Base-by-base conservation (phyloP, 257 asterid genomes). In the Solanum peruvianum region DNA sequence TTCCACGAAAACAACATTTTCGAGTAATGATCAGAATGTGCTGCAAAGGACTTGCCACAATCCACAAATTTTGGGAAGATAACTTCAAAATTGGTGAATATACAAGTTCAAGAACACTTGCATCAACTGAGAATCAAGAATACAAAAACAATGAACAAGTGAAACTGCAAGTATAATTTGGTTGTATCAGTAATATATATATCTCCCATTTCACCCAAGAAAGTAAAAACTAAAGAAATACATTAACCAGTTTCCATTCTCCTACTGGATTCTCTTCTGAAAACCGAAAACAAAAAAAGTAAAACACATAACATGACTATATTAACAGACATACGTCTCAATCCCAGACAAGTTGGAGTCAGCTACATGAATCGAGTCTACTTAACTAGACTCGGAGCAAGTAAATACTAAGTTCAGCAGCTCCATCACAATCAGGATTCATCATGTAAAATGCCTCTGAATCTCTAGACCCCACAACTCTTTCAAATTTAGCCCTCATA, bases 361-460 rank as follows among this genome's bases (percentile, higher is more conserved):
- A 23, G 11, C 27, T 80, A 80, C 10, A 80, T 27, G 66, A 45
- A 78, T 45, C 66, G n/a, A 25, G 62, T 44, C 25, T 72, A 37
- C 81, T 37, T 73, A 39, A 58, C 82, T 75, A 92, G 25, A 91
- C 88, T 91, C 93, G 91, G 84, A 93, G 91, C 88, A 93, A 86
- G 87, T 93, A 93, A 87, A 93, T 89, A 47, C 94, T 92, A 64
- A 93, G 94, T 84, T 92, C 95, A 85, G 95, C 92, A 47, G 93
- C 92, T 25, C 93, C 93, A 86, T 91, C 87, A 72, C 88, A 83
- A 85, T 93, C 95, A 77, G 95, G 95, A 35, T 93, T 92, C 91
- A 93, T 90, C 95, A 93, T 93, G 44, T 93, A 93, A 82, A 93
- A 90, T 9, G 95, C 95, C 87, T 93, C 95, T 1, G 93, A 93